Evolutionary conservation across 2,329 filamentous ascomycete species (phyloP), one percentile per base, ranked within the genome.

Genomic region (Penicillium brasilianum): DNA sequence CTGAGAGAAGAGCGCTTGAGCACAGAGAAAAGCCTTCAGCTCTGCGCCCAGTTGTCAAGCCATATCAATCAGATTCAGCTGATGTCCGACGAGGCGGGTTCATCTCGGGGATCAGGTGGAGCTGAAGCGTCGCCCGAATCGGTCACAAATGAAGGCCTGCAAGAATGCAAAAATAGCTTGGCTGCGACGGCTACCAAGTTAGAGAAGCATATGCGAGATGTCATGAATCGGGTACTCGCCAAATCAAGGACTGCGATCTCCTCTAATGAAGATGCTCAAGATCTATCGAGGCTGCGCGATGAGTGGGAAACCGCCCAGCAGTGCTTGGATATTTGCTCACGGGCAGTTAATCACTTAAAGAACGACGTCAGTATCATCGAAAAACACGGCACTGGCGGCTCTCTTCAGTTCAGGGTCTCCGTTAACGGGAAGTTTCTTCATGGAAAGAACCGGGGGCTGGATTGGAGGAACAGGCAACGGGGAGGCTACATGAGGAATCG

Each of bases 381-480:
- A 20, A 77, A 77, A 51, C 69, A 77, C 51, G 71, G 67, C 41
- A 75, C 71, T 14, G 74, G 76, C 14, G 74, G 77, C 56, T 65
- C 74, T 34, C 39, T 77, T 8, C 74, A 77, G 55, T 75, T 76
- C 55, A 77, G 77, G 74, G 73, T 77, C 49, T 78, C 75, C 37
- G 70, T 74, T 11, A 71, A 74, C 59, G 72, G 72, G n/a, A 70
- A 73, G 36, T 62, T 69, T 32, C 62, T 77, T 56, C 69, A 75
- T 55, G 72, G 74, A 43, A 76, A 61, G 60, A 77, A 77, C 60
- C 65, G 66, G n/a, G 66, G 63, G 8, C 10, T 67, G 30, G 66
- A 66, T 22, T 74, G 71, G 71, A 74, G 72, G 62, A 70, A 63
- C 20, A 75, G 71, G 63, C 73, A 77, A 62, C 68, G 77, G 43